Conservation (phyloP, 345 rosid species). For the Lepidium africanum region DNA sequence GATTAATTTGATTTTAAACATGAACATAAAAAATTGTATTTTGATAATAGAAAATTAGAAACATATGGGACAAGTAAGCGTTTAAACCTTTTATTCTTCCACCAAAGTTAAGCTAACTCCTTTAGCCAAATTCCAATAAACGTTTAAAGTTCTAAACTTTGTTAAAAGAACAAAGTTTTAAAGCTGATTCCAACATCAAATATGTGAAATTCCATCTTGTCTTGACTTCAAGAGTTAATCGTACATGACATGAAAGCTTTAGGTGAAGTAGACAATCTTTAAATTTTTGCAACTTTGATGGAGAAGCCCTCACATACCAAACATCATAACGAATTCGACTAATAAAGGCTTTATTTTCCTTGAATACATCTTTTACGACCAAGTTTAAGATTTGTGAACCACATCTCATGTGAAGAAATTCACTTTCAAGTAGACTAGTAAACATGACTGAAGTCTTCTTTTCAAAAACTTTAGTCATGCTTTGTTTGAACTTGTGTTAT, state of each 20-base stretch:
- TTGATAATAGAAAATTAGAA: no score
- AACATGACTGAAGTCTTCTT: not conserved
- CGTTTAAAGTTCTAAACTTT: not conserved
- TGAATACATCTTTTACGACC: not conserved
- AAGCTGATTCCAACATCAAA: not conserved
- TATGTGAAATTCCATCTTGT: not conserved
- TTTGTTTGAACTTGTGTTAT: slow-evolving; percentile 15
- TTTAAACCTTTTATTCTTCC: not conserved
- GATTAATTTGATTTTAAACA: no score
- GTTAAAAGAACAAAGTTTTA: not conserved
- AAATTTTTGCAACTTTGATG: not conserved
- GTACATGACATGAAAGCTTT: not conserved
- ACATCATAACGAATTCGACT: not conserved
- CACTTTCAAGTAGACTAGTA: not conserved
- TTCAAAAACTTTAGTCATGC: not conserved
- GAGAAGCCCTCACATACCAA: not conserved
- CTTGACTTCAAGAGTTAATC: not conserved
- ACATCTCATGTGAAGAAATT: slow-evolving; percentile 1
- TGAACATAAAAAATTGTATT: no score
- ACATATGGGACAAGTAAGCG: no score
- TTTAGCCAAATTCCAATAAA: not conserved
- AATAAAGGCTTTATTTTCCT: not conserved
- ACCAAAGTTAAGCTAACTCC: not conserved
- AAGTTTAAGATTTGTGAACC: not conserved
- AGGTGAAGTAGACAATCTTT: not conserved